These are phyloP conservation scores for Entomortierella beljakovae DNA, from an alignment of 192 early-diverging fungal species.

Conservation along the genomic window DNA sequence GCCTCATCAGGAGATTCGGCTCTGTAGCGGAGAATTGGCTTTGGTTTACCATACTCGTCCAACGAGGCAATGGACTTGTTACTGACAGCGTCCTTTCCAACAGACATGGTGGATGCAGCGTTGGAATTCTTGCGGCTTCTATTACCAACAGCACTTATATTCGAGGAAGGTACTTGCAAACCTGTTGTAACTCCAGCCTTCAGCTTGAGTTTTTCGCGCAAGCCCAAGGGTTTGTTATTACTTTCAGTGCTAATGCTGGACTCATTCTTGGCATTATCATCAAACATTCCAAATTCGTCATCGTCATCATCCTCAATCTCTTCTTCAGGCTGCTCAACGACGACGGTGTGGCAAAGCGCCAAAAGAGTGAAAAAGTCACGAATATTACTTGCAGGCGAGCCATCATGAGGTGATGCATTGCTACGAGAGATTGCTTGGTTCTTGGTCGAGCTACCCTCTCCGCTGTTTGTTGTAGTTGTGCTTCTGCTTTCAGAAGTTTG, in stretches of 20 bases:
- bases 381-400: conserved; percentile 68
- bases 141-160: not conserved
- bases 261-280: conserved; percentile 50
- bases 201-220: conserved; percentile 40
- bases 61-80: not conserved
- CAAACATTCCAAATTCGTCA: conserved; percentile 56
- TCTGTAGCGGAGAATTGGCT: conserved; percentile 62
- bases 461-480: conserved; percentile 4
- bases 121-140: conserved; percentile 48
- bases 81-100: not conserved
- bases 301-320: conserved; percentile 58
- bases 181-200: conserved; percentile 53
- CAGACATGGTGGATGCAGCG: not conserved
- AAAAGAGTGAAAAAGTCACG: conserved; percentile 90
- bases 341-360: conserved; percentile 94
- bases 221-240: not conserved
- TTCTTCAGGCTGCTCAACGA: conserved; percentile 78
- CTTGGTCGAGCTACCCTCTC: conserved; percentile 20
- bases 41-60: conserved; percentile 12
- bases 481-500: conserved; percentile 23
- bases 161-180: conserved; percentile 35
- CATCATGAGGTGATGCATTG: conserved; percentile 25
- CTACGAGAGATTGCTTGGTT: not conserved
- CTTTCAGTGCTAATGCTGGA: not conserved
- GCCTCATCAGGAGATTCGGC: conserved; percentile 89